Base-by-base conservation (phyloP, 139 green algal species). In the Asterochloris erici region DNA sequence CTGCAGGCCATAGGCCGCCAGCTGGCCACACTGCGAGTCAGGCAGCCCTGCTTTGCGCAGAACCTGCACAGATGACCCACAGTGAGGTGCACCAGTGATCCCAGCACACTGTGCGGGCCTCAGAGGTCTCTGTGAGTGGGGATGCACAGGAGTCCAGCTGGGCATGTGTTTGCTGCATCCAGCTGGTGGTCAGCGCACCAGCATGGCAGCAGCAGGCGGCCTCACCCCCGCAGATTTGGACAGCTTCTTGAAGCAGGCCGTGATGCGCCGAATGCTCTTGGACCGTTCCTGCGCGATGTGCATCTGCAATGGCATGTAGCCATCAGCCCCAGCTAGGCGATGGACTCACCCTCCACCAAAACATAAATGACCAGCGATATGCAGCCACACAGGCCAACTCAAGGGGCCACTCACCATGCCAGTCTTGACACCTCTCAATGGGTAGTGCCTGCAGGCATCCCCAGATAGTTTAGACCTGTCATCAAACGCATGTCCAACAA, bases 361-460 rank as follows among this genome's bases (percentile, higher is more conserved):
- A 10, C 4, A 54, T 54, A 10, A 6, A 54, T 54, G 38, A 54
- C 38, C 38, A 54, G 38, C 6, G 38, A 54, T 6, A 54, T 54
- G 38, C 38, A 54, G 38, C 15, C 38, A 27, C 12, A 0, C 21
- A 47, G 21, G 17, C 69, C 60, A 47, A 54, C 16, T 0, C 54
- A 81, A 66, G n/a, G n/a, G 29, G 14, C 1, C 61, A 6, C 75
- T 47, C 28, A 92, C 81, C 89, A 92, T 92, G 26, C 85, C 84
- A 23, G 21, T 47, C 17, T 81, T 80, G 71, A 88, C 86, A 11
- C 88, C 86, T 19, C 85, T 77, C 63, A 85, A 91, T 9, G 89
- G 89, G 81, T 90, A 93, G 38, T 83, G 75, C 11, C 74, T 79
- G 66, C 73, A 54, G 38, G 38, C 38, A 54, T n/a, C 38, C 38